Base-by-base conservation (phyloP, 768 basidiomycete genomes). In the Trametes gibbosa region DNA sequence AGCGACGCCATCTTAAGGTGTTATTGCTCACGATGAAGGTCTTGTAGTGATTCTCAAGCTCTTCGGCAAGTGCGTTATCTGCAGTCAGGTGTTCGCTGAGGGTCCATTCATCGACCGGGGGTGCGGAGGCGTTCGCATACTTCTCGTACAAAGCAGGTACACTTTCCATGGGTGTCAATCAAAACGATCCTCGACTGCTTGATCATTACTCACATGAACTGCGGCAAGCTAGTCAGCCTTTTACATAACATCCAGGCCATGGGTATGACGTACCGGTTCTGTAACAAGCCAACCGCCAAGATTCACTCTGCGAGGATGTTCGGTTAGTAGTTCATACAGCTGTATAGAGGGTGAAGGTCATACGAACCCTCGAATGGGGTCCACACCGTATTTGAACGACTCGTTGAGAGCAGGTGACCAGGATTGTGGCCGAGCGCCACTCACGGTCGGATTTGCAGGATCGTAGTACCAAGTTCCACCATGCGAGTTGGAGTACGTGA, bases 391-490 rank as follows among this genome's bases (percentile, higher is more conserved):
- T 1, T 81, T 73, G 76, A 96, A 99, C 0, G 86, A 82, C 72
- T 94, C 83, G 65, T 93, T 95, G 59, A 99, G 75, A 7, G 89
- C 81, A 13, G 94, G 91, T 0, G 84, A 79, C 87, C 89, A 97
- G 0, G 84, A 85, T 68, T 98, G 92, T 12, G 89, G 77, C 56
- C 79, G 80, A 1, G 95, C 96, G 46, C 83, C 83, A 66, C 90
- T 87, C 75, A 90, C 87, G 74, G 90, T 90, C 0, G 95, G 95
- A 69, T 95, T 83, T 27, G 83, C 81, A 32, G 85, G 80, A 69
- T 97, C 89, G 73, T 82, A 87, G 67, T 93, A 91, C 96, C 96
- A 99, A 60, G 69, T 77, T 3, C 97, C 97, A 62, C 93, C 93
- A 68, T 91, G 92, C 1, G 80, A 46, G 73, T 98, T 98, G 45